Evolutionary conservation across 2,329 filamentous ascomycete genomes (phyloP).

Genomic region (Aspergillus sp.): DNA sequence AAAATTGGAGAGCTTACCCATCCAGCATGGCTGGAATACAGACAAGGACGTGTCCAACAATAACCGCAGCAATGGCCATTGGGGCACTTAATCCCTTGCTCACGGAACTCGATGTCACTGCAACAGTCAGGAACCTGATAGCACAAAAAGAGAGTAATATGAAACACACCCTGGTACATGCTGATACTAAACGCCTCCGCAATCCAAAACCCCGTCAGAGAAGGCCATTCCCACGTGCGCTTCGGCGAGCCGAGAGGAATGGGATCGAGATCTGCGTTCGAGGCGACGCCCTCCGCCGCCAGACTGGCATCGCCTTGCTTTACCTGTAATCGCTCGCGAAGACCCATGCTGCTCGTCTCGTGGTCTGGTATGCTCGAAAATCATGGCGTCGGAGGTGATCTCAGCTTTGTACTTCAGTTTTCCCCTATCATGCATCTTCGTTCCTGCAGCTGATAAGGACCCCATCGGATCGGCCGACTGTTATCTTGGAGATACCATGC

Average conservation of each 20-base stretch:
- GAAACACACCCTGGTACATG: constrained; percentile 21
- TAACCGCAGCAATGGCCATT: constrained; percentile 19
- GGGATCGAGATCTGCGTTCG: constrained; percentile 20
- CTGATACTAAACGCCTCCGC: constrained; percentile 22
- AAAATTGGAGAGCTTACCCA: too few relatives aligned
- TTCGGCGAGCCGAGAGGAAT: constrained; percentile 15
- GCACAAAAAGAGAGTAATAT: not conserved
- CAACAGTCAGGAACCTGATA: not conserved
- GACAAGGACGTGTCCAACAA: constrained; percentile 18
- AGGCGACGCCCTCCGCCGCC: constrained; percentile 10
- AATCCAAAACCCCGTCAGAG: constrained; percentile 19
- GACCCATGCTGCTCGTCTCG: constrained; percentile 7
- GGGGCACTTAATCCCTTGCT: constrained; percentile 18
- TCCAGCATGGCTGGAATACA: constrained; percentile 20
- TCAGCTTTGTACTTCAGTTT: not conserved
- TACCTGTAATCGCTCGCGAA: constrained; percentile 18
- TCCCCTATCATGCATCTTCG: not conserved
- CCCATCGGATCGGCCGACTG: not conserved
- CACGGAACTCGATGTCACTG: constrained; percentile 20
- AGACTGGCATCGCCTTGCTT: constrained; percentile 17
- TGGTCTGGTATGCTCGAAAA: not conserved
- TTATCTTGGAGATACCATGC: constrained; percentile 5
- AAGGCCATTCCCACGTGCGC: constrained; percentile 21
- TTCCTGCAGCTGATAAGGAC: not conserved
- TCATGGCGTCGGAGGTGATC: not conserved